A percentile compares a stretch with the other conserved stretches of the same genome.
Evolutionary conservation across 2,329 filamentous ascomycete genomes (phyloP).

Genomic region (Aspergillus hortae): DNA sequence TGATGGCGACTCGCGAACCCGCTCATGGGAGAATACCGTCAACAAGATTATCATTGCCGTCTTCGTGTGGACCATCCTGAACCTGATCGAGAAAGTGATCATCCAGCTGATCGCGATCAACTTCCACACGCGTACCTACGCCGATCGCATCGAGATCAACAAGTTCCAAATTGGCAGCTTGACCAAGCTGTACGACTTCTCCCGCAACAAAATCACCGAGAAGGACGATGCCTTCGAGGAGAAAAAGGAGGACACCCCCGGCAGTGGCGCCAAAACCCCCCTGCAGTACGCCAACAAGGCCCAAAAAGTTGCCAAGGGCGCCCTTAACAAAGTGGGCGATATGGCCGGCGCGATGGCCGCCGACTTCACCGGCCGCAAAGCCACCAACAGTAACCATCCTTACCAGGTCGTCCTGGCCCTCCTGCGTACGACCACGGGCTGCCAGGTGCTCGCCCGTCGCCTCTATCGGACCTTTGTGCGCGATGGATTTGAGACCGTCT

Average conservation of each 20-base stretch:
- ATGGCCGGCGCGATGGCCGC: conserved; percentile 82
- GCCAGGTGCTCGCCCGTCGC: conserved; percentile 80
- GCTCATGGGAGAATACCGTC: conserved; percentile 69
- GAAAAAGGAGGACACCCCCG: conserved; percentile 44
- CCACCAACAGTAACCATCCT: conserved; percentile 69
- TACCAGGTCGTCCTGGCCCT: conserved; percentile 80
- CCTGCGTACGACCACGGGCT: conserved; percentile 66
- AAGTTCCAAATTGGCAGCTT: conserved; percentile 77
- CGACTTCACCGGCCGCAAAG: conserved; percentile 77
- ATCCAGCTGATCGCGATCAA: conserved; percentile 93
- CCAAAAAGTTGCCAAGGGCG: conserved; percentile 70
- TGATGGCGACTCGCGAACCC: conserved; percentile 50
- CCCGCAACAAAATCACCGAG: conserved; percentile 61
- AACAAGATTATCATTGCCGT: conserved; percentile 83
- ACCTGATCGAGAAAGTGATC: conserved; percentile 86
- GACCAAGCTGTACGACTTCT: conserved; percentile 62
- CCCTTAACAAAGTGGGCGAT: conserved; percentile 76
- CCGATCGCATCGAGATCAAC: conserved; percentile 85
- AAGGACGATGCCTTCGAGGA: conserved; percentile 76
- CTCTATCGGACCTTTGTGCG: conserved; percentile 81
- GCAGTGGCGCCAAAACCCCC: conserved; percentile 68
- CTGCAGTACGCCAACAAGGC: conserved; percentile 65
- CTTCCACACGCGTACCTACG: conserved; percentile 88
- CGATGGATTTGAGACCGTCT: conserved; percentile 72
- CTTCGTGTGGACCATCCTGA: conserved; percentile 76